phyloP scores from a whole-genome alignment of 805 yeast species.

The Candida easanensis region DNA sequence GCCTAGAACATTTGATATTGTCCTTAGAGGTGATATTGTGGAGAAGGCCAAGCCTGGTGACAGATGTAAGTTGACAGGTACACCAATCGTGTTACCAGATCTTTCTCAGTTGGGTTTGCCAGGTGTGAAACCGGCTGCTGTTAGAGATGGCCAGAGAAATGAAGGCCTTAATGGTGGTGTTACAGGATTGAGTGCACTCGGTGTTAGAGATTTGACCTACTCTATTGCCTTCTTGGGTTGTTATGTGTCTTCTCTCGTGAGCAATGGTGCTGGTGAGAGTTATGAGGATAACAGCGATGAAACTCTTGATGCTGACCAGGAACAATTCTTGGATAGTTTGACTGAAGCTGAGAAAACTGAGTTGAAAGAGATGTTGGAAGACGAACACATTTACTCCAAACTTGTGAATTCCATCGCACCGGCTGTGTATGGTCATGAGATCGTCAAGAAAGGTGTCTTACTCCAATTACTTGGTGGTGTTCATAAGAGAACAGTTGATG shows the following conservation, averaged over 20 bases:
- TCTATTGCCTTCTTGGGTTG: constrained; percentile 89
- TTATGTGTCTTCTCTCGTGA: constrained; percentile 69
- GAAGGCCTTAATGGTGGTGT: constrained; percentile 84
- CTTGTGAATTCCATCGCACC: constrained; percentile 91
- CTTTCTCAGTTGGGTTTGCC: constrained; percentile 92
- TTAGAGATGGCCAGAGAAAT: constrained; percentile 53
- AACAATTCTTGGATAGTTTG: constrained; percentile 70
- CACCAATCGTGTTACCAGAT: constrained; percentile 93
- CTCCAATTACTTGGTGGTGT: constrained; percentile 93
- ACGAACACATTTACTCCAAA: constrained; percentile 79
- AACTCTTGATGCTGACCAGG: constrained; percentile 63
- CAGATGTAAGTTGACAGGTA: constrained; percentile 88
- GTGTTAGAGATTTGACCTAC: constrained; percentile 92
- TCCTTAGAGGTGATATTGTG: constrained; percentile 89
- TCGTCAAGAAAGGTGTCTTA: constrained; percentile 86
- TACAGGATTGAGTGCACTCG: constrained; percentile 77
- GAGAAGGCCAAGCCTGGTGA: constrained; percentile 98
- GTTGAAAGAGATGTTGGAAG: constrained; percentile 85
- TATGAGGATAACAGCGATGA: constrained; percentile 40
- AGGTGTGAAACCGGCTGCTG: constrained; percentile 84
- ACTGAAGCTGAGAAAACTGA: constrained; percentile 82
- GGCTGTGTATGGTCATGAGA: constrained; percentile 94
- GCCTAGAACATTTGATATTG: constrained; percentile 95
- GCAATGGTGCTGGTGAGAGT: constrained; percentile 34
- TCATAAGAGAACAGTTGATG: constrained; percentile 90